A percentile compares a stretch with the other conserved stretches of the same genome.
phyloP scores from a whole-genome alignment of 2,329 filamentous ascomycete genomes.

The Colletotrichum viniferum region DNA sequence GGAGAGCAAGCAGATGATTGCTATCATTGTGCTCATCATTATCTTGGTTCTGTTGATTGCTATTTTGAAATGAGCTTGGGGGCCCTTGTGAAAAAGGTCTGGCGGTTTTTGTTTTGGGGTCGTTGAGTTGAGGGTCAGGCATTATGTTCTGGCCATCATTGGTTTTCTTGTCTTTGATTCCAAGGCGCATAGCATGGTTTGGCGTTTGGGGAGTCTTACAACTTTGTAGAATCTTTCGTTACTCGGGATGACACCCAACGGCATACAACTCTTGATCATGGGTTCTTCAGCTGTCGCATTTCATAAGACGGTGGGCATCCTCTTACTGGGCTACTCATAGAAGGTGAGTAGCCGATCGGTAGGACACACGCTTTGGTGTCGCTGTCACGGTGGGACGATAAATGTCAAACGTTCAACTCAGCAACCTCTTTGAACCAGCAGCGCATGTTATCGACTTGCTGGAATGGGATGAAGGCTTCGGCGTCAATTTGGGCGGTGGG shows the following conservation, averaged over 20 bases:
- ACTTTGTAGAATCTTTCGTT: background rate
- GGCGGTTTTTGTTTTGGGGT: background rate
- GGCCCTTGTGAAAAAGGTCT: background rate
- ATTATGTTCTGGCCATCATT: background rate
- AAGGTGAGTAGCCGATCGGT: background rate
- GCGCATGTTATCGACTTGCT: background rate
- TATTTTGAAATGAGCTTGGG: conserved; percentile 72
- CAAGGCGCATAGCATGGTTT: conserved; percentile 20
- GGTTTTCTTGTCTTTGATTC: background rate
- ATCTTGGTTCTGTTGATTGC: conserved; percentile 83
- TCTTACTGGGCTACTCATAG: background rate
- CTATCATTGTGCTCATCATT: conserved; percentile 82
- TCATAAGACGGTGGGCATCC: background rate
- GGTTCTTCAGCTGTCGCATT: background rate
- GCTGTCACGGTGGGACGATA: background rate
- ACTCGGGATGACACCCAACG: background rate
- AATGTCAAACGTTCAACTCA: background rate
- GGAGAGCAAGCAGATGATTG: conserved; percentile 86
- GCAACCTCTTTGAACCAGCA: background rate
- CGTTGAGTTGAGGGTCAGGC: conserved; percentile 41
- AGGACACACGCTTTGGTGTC: background rate
- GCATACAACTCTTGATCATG: background rate
- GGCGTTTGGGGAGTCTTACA: conserved; percentile 10
- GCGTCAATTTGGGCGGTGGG: background rate
- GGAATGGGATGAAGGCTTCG: fast-evolving